Percentiles rank a stretch among this genome's conserved stretches.
Conservation (phyloP, 768 basidiomycete genomes). For the Leccinum fibrillosum region DNA sequence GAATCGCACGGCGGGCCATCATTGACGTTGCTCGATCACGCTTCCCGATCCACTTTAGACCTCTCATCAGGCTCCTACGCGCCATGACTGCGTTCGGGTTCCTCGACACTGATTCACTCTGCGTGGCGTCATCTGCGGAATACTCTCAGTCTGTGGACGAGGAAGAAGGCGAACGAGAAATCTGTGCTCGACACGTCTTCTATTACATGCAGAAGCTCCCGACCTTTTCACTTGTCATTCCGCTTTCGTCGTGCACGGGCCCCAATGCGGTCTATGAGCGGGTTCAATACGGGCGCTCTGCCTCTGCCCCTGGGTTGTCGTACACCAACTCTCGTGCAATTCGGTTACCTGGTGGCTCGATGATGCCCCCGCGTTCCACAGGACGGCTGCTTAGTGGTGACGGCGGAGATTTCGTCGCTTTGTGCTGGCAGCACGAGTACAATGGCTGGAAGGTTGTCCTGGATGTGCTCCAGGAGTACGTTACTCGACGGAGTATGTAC, state of each 20-base stretch:
- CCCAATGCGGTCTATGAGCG: slow-evolving; percentile 71
- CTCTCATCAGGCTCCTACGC: slow-evolving; percentile 68
- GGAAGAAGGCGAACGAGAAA: slow-evolving; percentile 47
- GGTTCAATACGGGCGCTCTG: slow-evolving; percentile 52
- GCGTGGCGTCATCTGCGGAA: slow-evolving; percentile 41
- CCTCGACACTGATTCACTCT: slow-evolving; percentile 68
- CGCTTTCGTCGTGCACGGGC: slow-evolving; percentile 57
- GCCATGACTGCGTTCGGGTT: slow-evolving; percentile 77
- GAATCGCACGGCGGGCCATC: slow-evolving; percentile 68
- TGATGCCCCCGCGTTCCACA: slow-evolving; percentile 60
- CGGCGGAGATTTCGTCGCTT: slow-evolving; percentile 57
- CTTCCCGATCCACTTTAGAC: slow-evolving; percentile 76
- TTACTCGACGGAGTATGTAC: slow-evolving; percentile 52
- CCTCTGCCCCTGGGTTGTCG: slow-evolving; percentile 45
- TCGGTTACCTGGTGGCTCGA: slow-evolving; percentile 72
- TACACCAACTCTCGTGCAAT: slow-evolving; percentile 68
- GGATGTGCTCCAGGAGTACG: slow-evolving; percentile 78
- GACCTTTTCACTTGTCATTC: slow-evolving; percentile 73
- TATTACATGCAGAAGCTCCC: slow-evolving; percentile 71
- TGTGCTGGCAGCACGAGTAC: slow-evolving; percentile 79
- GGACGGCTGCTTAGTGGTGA: slow-evolving; percentile 75
- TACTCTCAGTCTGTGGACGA: slow-evolving; percentile 38
- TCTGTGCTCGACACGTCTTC: slow-evolving; percentile 69
- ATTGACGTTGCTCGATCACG: slow-evolving; percentile 79
- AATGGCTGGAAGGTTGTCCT: slow-evolving; percentile 85